These are phyloP conservation scores for Hansenula sp. DNA, from an alignment of 1,139 yeast genomes.

Conservation along the genomic window DNA sequence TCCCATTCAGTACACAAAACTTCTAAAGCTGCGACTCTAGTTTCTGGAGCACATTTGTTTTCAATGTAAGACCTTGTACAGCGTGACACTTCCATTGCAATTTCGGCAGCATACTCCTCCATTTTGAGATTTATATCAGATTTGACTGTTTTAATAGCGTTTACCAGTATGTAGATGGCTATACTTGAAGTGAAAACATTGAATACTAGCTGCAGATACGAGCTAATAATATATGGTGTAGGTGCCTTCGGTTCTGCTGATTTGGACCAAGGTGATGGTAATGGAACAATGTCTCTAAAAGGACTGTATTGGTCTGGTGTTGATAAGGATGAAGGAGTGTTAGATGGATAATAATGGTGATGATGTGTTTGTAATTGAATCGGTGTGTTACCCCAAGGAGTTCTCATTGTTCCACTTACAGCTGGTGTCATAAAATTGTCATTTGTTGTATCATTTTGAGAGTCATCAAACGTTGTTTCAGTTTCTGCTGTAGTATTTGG, in stretches of 20 bases:
- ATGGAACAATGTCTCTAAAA: slow-evolving; percentile 1
- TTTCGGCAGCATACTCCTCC: slow-evolving; percentile 25
- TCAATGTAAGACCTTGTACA: slow-evolving; percentile 49
- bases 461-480: slow-evolving; percentile 1
- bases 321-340: slow-evolving; percentile 7
- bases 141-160: slow-evolving; percentile 43
- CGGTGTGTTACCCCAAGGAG: slow-evolving; percentile 19
- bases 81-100: slow-evolving; percentile 19
- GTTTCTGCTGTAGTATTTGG: background rate
- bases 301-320: slow-evolving; percentile 2
- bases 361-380: slow-evolving; percentile 37
- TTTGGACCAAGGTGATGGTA: slow-evolving; percentile 46
- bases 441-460: background rate
- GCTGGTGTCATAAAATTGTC: slow-evolving; percentile 7
- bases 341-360: slow-evolving; percentile 36
- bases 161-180: slow-evolving; percentile 38
- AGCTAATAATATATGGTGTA: slow-evolving; percentile 50
- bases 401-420: slow-evolving; percentile 1
- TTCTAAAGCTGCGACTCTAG: slow-evolving; percentile 57
- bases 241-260: slow-evolving; percentile 23
- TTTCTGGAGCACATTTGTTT: slow-evolving; percentile 54
- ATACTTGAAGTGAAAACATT: slow-evolving; percentile 43
- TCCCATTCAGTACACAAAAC: slow-evolving; percentile 56
- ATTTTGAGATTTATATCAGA: slow-evolving; percentile 50
- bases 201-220: slow-evolving; percentile 51